A percentile compares a stretch with the other conserved stretches of the same genome.
phyloP scores from a whole-genome alignment of 2,329 filamentous ascomycete species.

The Fusarium solani-melongenae region DNA sequence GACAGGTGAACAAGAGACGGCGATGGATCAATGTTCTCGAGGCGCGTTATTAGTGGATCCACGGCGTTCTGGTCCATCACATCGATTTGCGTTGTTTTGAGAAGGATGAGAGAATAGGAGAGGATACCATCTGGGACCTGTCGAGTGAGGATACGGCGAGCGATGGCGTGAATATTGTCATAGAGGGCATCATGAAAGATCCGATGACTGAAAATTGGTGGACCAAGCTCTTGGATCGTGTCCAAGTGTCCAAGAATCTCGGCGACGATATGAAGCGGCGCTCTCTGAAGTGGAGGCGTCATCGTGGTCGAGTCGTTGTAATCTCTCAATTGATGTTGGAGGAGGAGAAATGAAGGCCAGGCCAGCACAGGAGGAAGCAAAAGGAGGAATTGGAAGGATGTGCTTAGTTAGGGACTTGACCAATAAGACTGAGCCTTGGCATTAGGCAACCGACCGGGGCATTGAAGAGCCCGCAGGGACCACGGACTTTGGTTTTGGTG shows the following conservation, averaged over 20 bases:
- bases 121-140: background rate
- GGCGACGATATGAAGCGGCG: background rate
- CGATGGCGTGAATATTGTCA: background rate
- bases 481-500: background rate
- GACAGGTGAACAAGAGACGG: background rate
- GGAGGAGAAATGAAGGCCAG: background rate
- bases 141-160: background rate
- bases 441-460: background rate
- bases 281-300: background rate
- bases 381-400: background rate
- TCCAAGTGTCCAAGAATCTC: background rate
- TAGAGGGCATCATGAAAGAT: background rate
- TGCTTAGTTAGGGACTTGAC: background rate
- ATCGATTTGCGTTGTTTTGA: background rate
- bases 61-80: background rate
- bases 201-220: background rate
- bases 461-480: background rate
- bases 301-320: background rate
- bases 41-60: background rate
- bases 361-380: background rate
- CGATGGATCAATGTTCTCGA: background rate
- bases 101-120: background rate
- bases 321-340: background rate
- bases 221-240: background rate
- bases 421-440: background rate